Base-by-base conservation (phyloP, 2,329 filamentous ascomycete genomes). In the Phyllosticta citriasiana region DNA sequence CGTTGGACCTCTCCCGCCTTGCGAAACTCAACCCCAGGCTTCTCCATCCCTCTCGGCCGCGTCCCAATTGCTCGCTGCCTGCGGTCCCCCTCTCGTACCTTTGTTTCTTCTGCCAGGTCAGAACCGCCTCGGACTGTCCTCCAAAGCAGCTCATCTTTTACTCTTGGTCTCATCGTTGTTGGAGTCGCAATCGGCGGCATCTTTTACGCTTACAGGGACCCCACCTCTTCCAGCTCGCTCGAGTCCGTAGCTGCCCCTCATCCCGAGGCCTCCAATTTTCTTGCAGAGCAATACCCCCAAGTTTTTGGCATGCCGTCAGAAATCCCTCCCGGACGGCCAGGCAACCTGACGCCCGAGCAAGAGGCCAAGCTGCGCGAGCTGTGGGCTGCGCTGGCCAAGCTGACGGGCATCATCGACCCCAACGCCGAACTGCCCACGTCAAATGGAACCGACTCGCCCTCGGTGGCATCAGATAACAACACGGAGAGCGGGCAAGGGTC, bases 291-390 rank as follows among this genome's bases (percentile, higher is more conserved):
- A n/a, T 50, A 51, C 57, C 27, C 35, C 35, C 19, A 51, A 25
- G 27, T 51, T 51, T 53, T 56, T 19, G 30, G 27, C 33, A 59
- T 53, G 60, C 56, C 55, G n/a, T 53, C 61, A 2, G 52, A 73
- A 60, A 70, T 69, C 30, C 82, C 81, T 53, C 83, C 87, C 47
- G 94, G 94, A 59, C 86, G 91, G 64, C 84, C 91, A 60, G 91
- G 90, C 63, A 96, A 89, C 67, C 80, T 99, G 62, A 97, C 92
- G n/a, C 74, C 85, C 2, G 92, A 97, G 64, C 86, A 99, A 76
- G 90, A 96, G 69, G 83, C 84, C 65, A 97, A 95, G 77, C 79
- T 99, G 62, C 88, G 88, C 69, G 88, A 95, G 73, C 82, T 97
- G 66, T 99, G 94, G 94, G 76, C 82, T 14, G 79, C 86, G 59